phyloP scores from a whole-genome alignment of 768 basidiomycete species.

The Boletus pseudopeckii region DNA sequence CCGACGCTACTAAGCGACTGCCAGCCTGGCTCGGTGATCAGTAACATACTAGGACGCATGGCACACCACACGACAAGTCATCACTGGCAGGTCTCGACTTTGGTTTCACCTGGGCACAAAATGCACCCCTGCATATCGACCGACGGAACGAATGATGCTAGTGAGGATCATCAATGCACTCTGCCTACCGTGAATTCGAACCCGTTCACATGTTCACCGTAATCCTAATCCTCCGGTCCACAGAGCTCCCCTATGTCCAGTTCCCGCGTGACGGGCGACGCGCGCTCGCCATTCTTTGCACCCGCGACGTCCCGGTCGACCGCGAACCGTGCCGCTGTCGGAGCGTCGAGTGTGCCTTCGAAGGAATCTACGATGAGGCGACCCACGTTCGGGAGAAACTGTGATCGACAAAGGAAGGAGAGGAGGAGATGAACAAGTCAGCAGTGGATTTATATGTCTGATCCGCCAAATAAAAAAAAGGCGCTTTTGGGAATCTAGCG shows the following conservation, averaged over 20 bases:
- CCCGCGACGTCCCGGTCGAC: conserved; percentile 42
- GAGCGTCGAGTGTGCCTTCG: conserved; percentile 55
- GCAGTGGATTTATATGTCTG: not conserved
- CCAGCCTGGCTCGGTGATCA: not conserved
- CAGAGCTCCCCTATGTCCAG: conserved; percentile 51
- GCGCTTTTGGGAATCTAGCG: not conserved
- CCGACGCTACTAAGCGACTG: too few species aligned
- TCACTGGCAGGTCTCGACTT: not conserved
- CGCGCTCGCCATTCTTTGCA: conserved; percentile 21
- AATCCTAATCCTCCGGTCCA: conserved; percentile 36
- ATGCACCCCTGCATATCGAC: not conserved
- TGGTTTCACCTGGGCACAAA: not conserved
- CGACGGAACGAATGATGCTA: not conserved
- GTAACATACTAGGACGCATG: too few species aligned
- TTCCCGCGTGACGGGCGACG: conserved; percentile 26
- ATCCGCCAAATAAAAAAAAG: not conserved
- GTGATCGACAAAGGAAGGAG: not conserved
- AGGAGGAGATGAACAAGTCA: not conserved
- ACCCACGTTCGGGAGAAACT: conserved; percentile 90
- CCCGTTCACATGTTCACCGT: not conserved
- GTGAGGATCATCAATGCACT: not conserved
- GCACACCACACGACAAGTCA: not conserved
- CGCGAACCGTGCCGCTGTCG: conserved; percentile 58
- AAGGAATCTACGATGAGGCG: conserved; percentile 70
- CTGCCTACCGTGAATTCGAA: not conserved